Evolutionary conservation across 352 stramenopile species (phyloP).

Genomic region (Phytophthora citricola): DNA sequence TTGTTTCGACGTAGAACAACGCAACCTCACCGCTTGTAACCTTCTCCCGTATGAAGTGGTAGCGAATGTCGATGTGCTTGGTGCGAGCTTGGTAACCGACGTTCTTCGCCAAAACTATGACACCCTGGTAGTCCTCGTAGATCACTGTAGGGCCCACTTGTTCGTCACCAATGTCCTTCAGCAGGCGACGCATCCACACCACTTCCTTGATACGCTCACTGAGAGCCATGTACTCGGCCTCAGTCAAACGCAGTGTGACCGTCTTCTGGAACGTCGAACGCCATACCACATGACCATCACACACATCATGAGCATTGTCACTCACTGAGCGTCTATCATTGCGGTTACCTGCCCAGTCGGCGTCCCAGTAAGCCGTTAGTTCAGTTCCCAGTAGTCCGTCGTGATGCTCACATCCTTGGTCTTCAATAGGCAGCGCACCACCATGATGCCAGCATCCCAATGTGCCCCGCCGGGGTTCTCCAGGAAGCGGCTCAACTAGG

Average conservation of each 20-base stretch:
- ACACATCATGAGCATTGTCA: neutral
- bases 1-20: no score
- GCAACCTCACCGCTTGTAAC: no score
- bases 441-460: neutral
- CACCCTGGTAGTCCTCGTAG: neutral
- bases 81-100: neutral
- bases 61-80: neutral
- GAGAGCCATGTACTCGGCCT: no score
- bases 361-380: neutral
- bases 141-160: neutral
- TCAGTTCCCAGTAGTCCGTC: neutral
- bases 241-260: neutral
- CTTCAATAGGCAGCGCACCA: neutral
- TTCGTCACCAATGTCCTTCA: neutral
- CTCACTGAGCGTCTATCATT: neutral
- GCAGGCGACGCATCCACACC: neutral
- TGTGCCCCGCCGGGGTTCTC: neutral
- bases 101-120: neutral
- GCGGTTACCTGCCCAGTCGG: neutral
- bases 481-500: neutral
- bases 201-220: neutral
- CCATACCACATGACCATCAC: neutral
- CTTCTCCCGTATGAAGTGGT: neutral
- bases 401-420: neutral
- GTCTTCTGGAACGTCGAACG: neutral